Evolutionary conservation across 2,329 filamentous ascomycete genomes (phyloP).

Genomic region (Penicillium brevicompactum): DNA sequence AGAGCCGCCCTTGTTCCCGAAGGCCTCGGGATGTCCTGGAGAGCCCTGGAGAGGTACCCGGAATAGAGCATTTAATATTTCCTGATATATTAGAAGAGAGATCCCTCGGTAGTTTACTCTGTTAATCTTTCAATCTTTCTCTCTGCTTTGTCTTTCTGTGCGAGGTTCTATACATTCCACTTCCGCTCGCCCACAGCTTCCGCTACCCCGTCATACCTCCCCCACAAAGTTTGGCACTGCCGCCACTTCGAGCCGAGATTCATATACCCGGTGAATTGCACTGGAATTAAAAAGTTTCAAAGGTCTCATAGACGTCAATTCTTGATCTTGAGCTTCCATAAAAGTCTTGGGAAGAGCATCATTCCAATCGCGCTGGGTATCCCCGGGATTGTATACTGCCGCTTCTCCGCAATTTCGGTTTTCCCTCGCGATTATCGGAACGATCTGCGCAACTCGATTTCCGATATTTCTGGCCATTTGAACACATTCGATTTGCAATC

Average conservation of each 20-base stretch:
- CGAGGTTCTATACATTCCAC: slow-evolving; percentile 16
- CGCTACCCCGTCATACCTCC: slow-evolving; percentile 40
- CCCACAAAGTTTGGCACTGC: slow-evolving; percentile 25
- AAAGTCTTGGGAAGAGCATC: too few relatives aligned
- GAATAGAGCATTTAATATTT: slow-evolving; percentile 1
- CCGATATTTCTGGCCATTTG: background rate
- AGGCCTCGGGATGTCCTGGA: slow-evolving; percentile 27
- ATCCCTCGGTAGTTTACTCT: slow-evolving; percentile 10
- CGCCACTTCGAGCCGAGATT: slow-evolving; percentile 28
- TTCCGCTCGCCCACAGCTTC: slow-evolving; percentile 42
- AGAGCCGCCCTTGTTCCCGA: slow-evolving; percentile 28
- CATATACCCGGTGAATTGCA: slow-evolving; percentile 13
- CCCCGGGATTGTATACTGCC: slow-evolving; percentile 36
- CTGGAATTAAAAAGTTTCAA: background rate
- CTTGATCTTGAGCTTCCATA: too few relatives aligned
- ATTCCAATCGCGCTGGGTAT: slow-evolving; percentile 4
- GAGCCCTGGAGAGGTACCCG: background rate
- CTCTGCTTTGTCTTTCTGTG: slow-evolving; percentile 1
- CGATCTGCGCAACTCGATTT: slow-evolving; percentile 6
- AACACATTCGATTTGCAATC: slow-evolving; percentile 3
- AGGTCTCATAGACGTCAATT: background rate
- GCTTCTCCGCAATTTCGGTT: slow-evolving; percentile 35
- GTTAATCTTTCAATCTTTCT: slow-evolving; percentile 2
- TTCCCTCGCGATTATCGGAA: slow-evolving; percentile 21
- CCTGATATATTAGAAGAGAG: slow-evolving; percentile 15